Evolutionary conservation across 345 rosid genomes (phyloP).

Genomic region (Populus euphratica): DNA sequence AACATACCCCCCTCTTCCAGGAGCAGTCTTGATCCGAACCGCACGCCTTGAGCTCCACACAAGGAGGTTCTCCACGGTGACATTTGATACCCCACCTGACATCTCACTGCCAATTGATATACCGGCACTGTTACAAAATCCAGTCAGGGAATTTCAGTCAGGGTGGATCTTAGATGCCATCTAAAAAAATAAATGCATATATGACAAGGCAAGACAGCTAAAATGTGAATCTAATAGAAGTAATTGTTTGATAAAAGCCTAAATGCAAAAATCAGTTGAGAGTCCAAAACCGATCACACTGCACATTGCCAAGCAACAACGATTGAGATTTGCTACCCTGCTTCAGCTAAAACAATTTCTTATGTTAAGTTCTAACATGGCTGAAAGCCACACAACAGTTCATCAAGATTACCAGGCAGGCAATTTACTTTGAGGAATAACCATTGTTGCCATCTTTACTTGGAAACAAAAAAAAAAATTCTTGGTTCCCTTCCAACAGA

Average conservation of each 20-base stretch:
- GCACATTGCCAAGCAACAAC: not conserved
- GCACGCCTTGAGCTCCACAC: conserved; percentile 94
- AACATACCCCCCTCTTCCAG: conserved; percentile 91
- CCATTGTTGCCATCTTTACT: not conserved
- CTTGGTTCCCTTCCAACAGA: not conserved
- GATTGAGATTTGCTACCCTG: not conserved
- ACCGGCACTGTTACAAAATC: conserved; percentile 72
- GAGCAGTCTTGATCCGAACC: conserved; percentile 91
- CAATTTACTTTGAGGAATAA: not conserved
- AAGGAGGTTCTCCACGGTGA: conserved; percentile 71
- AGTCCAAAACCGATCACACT: not conserved
- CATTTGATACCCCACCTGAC: conserved; percentile 94
- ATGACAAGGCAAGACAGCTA: not conserved
- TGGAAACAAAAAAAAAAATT: not conserved
- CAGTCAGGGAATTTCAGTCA: conserved; percentile 22
- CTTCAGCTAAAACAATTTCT: not conserved
- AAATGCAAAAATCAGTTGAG: not conserved
- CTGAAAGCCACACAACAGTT: not conserved
- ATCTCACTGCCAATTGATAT: conserved; percentile 97
- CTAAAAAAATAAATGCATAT: conserved; percentile 4
- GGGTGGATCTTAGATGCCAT: conserved; percentile 15
- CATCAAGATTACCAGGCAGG: not conserved
- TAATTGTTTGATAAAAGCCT: not conserved
- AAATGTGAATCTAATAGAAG: not conserved
- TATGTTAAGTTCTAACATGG: not conserved